phyloP scores from a whole-genome alignment of 441 rosid genomes.

The Raphanus hybrid region DNA sequence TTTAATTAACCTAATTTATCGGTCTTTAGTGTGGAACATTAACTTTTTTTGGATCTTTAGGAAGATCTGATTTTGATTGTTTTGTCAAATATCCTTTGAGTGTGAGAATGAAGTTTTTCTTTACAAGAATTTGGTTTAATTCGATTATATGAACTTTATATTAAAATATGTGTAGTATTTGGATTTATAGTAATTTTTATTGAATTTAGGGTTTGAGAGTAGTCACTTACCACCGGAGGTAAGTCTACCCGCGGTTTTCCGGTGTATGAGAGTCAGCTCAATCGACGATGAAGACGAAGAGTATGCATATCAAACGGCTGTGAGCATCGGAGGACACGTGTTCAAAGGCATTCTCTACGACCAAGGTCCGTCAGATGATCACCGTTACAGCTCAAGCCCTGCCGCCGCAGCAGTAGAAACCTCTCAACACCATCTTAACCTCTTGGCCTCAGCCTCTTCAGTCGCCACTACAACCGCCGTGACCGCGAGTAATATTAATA shows the following conservation, averaged over 20 bases:
- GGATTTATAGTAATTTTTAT: background rate
- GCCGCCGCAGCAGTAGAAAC: conserved; percentile 45
- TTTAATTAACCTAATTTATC: background rate
- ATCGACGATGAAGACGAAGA: conserved; percentile 69
- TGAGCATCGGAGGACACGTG: conserved; percentile 85
- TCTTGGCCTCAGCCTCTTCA: conserved; percentile 43
- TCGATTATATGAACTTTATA: background rate
- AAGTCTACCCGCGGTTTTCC: conserved; percentile 73
- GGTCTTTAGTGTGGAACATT: background rate
- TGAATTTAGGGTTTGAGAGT: conserved; percentile 74
- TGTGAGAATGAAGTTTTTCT: conserved; percentile 11
- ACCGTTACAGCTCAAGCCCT: conserved; percentile 36
- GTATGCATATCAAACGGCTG: conserved; percentile 86
- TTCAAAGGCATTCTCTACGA: conserved; percentile 92
- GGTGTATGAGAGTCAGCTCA: conserved; percentile 72
- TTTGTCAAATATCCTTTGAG: conserved; percentile 12
- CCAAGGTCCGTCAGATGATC: conserved; percentile 64
- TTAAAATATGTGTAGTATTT: background rate
- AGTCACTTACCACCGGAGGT: conserved; percentile 77
- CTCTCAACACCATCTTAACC: conserved; percentile 42
- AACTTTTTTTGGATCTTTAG: background rate
- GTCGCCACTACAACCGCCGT: conserved; percentile 39
- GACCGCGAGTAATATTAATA: conserved; percentile 13
- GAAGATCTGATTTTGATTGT: conserved; percentile 11
- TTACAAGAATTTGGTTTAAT: background rate